Base-by-base conservation (phyloP, 1,139 yeast genomes). In the Pichia cactophila region DNA sequence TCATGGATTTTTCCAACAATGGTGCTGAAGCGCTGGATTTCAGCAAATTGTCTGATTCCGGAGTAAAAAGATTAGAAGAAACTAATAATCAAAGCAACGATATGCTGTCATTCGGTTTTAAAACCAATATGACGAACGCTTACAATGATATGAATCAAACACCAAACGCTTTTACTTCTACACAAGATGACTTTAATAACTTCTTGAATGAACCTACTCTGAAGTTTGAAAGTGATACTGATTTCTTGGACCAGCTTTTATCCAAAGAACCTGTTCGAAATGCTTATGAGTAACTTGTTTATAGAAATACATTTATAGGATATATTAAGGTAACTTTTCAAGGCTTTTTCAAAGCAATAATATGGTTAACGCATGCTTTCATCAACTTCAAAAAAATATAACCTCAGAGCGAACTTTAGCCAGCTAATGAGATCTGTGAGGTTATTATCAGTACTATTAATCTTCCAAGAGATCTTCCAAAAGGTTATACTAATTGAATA, bases 191-290 rank as follows among this genome's bases (percentile, higher is more conserved):
- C 26, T 33, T 42, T 3, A 43, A 42, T 26, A 41, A 36, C 28
- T 6, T 51, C 28, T 42, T 46, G 35, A 38, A 42, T 35, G 46
- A 47, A 23, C 47, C 52, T 10, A 41, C 38, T 4, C 28, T 49
- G 12, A 49, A 51, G 17, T 51, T 50, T 26, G 47, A 45, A 26
- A 50, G 40, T 29, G 51, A 52, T 33, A 48, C 50, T 20, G 54
- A 52, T 11, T 52, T 52, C n/a, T 39, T 52, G 12, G 52, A 52
- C 36, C 54, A 52, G 6, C 35, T 50, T 4, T 28, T 48, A n/a
- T 37, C 46, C 16, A 50, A 44, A 36, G 44, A 42, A 14, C 48
- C 38, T 17, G 38, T 35, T 16, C 5, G 12, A 48, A 16, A 26
- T 29, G 5, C 45, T 36, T 11, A 45, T 28, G 26, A 43, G 29